Conservation (phyloP, 148 eudicot genomes). For the Rhododendron williamsianum region DNA sequence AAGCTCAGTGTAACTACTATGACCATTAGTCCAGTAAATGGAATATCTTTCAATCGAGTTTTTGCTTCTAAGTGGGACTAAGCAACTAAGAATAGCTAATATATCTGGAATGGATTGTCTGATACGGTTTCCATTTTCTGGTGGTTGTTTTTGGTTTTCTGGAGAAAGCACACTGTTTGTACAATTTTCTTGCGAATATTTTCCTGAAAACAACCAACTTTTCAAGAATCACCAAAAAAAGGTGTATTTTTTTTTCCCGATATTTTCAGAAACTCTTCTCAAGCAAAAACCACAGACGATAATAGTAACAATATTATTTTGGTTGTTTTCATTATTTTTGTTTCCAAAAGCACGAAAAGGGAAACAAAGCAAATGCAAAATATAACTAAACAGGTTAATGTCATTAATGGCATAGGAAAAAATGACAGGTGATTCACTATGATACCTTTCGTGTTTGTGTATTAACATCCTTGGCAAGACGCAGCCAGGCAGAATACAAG, state of each 20-base stretch:
- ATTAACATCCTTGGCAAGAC: constrained; percentile 27
- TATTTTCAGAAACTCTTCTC: too few relatives aligned
- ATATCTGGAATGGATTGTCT: neutral
- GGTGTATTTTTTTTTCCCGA: too few relatives aligned
- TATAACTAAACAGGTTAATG: neutral
- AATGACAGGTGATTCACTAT: neutral
- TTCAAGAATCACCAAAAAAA: neutral
- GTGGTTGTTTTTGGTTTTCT: neutral
- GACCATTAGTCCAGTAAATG: neutral
- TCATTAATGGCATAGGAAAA: neutral
- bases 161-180: neutral
- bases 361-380: neutral
- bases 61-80: neutral
- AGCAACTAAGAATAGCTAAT: neutral
- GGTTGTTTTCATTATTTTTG: neutral
- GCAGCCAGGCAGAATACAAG: constrained; percentile 37
- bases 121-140: neutral
- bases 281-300: too few relatives aligned
- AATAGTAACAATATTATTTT: neutral
- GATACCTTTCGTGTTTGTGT: constrained; percentile 35
- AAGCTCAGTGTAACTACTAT: neutral
- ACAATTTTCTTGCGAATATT: neutral
- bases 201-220: neutral
- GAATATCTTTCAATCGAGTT: too few relatives aligned
- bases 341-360: neutral